Evolutionary conservation across 192 early-diverging fungal genomes (phyloP), one percentile per base, ranked within the genome.

Genomic region (Coemansia pectinata): DNA sequence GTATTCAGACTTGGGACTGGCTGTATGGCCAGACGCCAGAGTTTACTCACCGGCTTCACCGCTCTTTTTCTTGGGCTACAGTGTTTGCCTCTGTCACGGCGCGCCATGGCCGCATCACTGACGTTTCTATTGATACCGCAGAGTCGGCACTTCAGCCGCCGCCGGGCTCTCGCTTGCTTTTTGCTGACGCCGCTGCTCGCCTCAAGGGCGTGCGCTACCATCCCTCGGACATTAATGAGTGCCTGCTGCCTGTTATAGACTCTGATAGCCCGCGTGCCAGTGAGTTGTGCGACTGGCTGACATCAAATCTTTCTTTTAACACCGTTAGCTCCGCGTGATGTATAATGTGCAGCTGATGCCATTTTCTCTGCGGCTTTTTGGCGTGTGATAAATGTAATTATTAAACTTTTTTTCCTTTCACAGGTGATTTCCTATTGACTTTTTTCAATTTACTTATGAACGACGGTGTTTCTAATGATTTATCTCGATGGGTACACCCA

Each of bases 11-110:
- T 10, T 94, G 92, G 92, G 90, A 95, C 31, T 98, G 96, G 95
- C 90, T 89, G 60, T 96, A 86, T 63, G 94, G 92, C 5, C 93
- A 96, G 85, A 96, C 96, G 7, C 96, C 96, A 29, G 89, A 92
- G 70, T 98, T 98, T 71, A 88, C 84, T 3, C 83, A 91, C 74
- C 53, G 70, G 45, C 63, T 85, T 33, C 38, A 72, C 52, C 47
- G n/a, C 17, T n/a, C 45, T 45, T 79, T 84, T 40, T 45, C 63
- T 1, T 78, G 81, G 77, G 73, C 65, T 1, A 23, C 69, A 8
- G 65, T 82, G 23, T 58, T 59, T 15, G 74, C 44, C 15, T 17
- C 44, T 3, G 42, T 83, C 34, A 41, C 72, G 21, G 76, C 66
- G 17, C 69, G 66, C 59, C 81, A 73, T 47, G 81, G 76, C 61